Base-by-base conservation (phyloP, 225 moss, liverwort and hornwort genomes). In the Asterella californica region DNA sequence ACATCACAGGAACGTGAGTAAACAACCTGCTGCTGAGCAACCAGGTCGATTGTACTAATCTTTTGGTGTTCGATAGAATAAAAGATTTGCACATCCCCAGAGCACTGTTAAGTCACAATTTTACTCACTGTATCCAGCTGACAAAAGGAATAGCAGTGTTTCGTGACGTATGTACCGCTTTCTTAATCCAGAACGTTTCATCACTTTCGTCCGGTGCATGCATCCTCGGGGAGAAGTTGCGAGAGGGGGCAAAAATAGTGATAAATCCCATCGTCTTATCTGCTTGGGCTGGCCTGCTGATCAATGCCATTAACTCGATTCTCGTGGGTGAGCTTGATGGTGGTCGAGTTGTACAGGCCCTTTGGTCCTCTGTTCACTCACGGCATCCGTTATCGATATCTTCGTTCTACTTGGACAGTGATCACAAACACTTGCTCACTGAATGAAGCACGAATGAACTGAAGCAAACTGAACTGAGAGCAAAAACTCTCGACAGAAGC, bases 271-370 rank as follows among this genome's bases (percentile, higher is more conserved):
- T 89, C 2, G 89, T 89, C 6, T 34, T 89, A 47, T 80, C 89
- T 7, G 89, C 89, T 29, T 89, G 89, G 89, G 80, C 86, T 79
- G 89, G 89, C 74, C 82, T 89, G 52, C 81, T 89, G 21, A 89
- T 89, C 67, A 89, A 89, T 83, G 80, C 89, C 9, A 86, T 89
- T 72, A 89, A 89, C 71, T 86, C 86, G 74, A 89, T 89, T 72
- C 89, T 86, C 59, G 83, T 89, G 4, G 89, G 89, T 17, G 89
- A 89, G 79, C 86, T 89, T 72, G 89, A 89, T 78, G 89, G 89
- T 52, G 89, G 89, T 47, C 89, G 89, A 32, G 80, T 89, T 54
- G 15, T 80, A 42, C 89, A 89, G 68, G 89, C 89, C 30, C 37
- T 89, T 21, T 89, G 89, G 89, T n/a, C n/a, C n/a, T n/a, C n/a